A percentile compares a stretch with the other conserved stretches of the same genome.
phyloP scores from a whole-genome alignment of 1,284 basidiomycete species.

The Microbotryum silenes-acaulis region DNA sequence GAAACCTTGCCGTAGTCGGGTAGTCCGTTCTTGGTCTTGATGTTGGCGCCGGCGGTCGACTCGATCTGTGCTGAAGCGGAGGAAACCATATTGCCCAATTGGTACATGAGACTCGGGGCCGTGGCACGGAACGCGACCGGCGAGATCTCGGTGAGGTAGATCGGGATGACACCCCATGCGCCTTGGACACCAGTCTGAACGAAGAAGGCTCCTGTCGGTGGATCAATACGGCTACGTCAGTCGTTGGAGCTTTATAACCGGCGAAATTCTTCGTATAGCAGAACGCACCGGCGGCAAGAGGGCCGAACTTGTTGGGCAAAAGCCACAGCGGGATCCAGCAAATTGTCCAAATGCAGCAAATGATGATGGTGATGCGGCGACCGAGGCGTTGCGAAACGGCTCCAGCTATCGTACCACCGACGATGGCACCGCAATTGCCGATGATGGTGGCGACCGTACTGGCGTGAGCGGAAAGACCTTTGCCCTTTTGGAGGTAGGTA shows the following conservation, averaged over 20 bases:
- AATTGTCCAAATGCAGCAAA: conserved; percentile 50
- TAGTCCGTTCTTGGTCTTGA: conserved; percentile 46
- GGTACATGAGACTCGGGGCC: conserved; percentile 76
- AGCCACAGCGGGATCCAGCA: conserved; percentile 41
- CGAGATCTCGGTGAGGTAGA: conserved; percentile 49
- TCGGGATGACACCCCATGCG: conserved; percentile 43
- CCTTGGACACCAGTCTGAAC: conserved; percentile 56
- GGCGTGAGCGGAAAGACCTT: conserved; percentile 45
- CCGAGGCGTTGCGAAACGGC: conserved; percentile 75
- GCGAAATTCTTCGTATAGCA: conserved; percentile 53
- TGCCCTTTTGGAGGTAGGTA: conserved; percentile 57
- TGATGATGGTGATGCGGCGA: conserved; percentile 77
- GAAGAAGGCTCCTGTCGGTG: conserved; percentile 53
- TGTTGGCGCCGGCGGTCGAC: conserved; percentile 53
- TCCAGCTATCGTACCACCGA: conserved; percentile 61
- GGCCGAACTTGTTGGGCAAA: conserved; percentile 40
- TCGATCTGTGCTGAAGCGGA: conserved; percentile 86
- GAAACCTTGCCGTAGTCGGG: conserved; percentile 69
- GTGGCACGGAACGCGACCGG: conserved; percentile 88
- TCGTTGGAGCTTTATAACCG: background rate
- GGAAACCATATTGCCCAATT: conserved; percentile 60
- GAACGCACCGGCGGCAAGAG: conserved; percentile 48
- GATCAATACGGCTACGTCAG: conserved; percentile 36
- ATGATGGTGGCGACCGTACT: conserved; percentile 85
- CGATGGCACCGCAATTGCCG: conserved; percentile 51